These are phyloP conservation scores for Floccularia luteovirens DNA, from an alignment of 768 basidiomycete genomes.

Conservation along the genomic window DNA sequence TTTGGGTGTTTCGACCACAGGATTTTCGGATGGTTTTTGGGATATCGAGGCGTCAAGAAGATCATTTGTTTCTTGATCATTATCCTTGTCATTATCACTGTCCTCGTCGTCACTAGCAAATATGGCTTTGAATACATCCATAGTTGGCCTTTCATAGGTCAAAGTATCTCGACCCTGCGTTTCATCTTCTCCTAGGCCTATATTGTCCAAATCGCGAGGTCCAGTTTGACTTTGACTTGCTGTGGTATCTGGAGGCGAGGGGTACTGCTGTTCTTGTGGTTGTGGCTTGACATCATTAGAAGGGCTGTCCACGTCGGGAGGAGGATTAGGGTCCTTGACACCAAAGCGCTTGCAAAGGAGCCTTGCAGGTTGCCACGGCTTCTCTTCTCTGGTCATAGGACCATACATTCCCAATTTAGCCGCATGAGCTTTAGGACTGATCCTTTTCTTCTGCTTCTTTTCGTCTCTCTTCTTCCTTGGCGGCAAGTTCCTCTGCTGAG, in stretches of 20 bases:
- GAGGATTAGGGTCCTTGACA: conserved; percentile 78
- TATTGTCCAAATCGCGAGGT: conserved; percentile 64
- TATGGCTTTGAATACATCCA: conserved; percentile 96
- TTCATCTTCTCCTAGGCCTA: conserved; percentile 91
- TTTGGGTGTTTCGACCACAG: conserved; percentile 11
- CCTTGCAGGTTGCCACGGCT: conserved; percentile 73
- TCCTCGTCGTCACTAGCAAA: conserved; percentile 95
- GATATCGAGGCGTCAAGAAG: not conserved
- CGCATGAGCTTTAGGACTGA: conserved; percentile 75
- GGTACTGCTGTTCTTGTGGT: conserved; percentile 10
- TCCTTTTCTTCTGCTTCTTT: conserved; percentile 44
- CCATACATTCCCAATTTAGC: conserved; percentile 90
- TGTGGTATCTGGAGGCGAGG: conserved; percentile 9
- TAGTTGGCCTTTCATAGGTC: conserved; percentile 80
- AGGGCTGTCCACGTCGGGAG: conserved; percentile 13
- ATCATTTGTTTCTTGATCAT: conserved; percentile 14
- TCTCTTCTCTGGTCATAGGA: conserved; percentile 68
- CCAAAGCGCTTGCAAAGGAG: conserved; percentile 92
- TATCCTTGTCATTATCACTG: conserved; percentile 42
- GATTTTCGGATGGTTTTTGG: conserved; percentile 6
- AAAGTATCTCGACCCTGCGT: conserved; percentile 82
- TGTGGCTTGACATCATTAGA: conserved; percentile 7
- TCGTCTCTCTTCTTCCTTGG: conserved; percentile 32
- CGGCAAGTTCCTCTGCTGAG: conserved; percentile 31
- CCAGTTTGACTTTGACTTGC: conserved; percentile 12